These are phyloP conservation scores for Pisolithus thermaeus DNA, from an alignment of 1,284 basidiomycete species.

Conservation along the genomic window DNA sequence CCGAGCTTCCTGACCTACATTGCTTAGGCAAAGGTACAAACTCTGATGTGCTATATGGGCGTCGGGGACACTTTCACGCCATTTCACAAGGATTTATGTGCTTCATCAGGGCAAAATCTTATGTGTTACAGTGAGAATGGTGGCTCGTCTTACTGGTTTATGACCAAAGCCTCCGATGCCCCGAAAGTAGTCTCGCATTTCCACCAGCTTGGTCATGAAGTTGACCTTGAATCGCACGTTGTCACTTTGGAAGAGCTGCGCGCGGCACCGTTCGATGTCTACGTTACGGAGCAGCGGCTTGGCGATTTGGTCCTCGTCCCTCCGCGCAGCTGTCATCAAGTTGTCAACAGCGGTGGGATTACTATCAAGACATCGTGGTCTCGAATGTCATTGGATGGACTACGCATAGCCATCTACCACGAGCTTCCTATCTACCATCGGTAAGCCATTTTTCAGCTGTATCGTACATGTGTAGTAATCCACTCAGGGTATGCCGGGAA, in stretches of 20 bases:
- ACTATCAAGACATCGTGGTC: conserved; percentile 80
- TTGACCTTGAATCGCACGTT: conserved; percentile 67
- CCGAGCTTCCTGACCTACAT: conserved; percentile 6
- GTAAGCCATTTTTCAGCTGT: conserved; percentile 32
- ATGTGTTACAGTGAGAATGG: conserved; percentile 69
- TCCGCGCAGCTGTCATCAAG: conserved; percentile 70
- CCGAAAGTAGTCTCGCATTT: conserved; percentile 52
- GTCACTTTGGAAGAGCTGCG: conserved; percentile 56
- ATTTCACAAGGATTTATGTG: conserved; percentile 75
- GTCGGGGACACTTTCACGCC: conserved; percentile 73
- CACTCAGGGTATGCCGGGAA: conserved; percentile 59
- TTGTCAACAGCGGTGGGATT: conserved; percentile 69
- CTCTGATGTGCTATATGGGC: conserved; percentile 75
- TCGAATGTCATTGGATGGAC: conserved; percentile 61
- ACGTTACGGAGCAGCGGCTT: conserved; percentile 59
- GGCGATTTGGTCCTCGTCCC: conserved; percentile 78
- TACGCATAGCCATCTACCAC: conserved; percentile 53
- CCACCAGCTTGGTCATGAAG: conserved; percentile 48
- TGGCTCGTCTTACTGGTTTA: conserved; percentile 76
- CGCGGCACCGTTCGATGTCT: conserved; percentile 59
- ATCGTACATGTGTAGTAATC: conserved; percentile 6
- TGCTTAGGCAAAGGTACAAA: conserved; percentile 53
- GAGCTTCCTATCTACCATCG: conserved; percentile 73
- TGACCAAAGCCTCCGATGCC: conserved; percentile 58
- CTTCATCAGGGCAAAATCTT: conserved; percentile 73